phyloP scores from a whole-genome alignment of 495 filamentous ascomycete genomes.

The Penicillium bialowiezense region DNA sequence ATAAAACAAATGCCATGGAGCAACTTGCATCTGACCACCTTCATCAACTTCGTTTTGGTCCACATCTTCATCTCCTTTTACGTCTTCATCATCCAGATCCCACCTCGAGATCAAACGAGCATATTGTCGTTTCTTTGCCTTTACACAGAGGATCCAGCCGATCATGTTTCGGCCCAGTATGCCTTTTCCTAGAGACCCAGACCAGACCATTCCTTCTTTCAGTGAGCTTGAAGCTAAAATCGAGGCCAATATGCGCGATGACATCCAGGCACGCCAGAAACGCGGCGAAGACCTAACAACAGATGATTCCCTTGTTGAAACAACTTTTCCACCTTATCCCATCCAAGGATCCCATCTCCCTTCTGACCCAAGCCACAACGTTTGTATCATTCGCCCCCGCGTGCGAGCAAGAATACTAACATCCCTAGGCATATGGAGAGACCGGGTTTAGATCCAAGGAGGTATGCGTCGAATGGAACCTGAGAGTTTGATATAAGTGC shows the following conservation, averaged over 20 bases:
- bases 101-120: too few relatives aligned
- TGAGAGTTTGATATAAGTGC: too few relatives aligned
- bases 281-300: background rate
- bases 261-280: background rate
- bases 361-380: conserved; percentile 8
- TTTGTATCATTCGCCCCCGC: background rate
- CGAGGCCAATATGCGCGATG: background rate
- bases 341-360: background rate
- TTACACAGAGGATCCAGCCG: background rate
- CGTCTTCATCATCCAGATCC: too few relatives aligned
- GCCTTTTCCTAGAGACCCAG: conserved; percentile 1
- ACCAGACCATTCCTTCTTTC: conserved; percentile 1
- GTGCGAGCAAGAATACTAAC: background rate
- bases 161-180: background rate
- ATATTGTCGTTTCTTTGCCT: background rate
- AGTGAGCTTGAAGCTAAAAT: background rate
- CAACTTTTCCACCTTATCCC: conserved; percentile 4
- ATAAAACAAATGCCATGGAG: background rate
- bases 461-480: background rate
- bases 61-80: background rate
- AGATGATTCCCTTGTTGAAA: background rate
- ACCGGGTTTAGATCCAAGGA: background rate
- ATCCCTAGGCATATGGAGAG: background rate
- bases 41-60: conserved; percentile 5
- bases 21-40: conserved; percentile 6